Conservation (phyloP, 805 yeast species). For the Saccharomycopsis lassenensis region DNA sequence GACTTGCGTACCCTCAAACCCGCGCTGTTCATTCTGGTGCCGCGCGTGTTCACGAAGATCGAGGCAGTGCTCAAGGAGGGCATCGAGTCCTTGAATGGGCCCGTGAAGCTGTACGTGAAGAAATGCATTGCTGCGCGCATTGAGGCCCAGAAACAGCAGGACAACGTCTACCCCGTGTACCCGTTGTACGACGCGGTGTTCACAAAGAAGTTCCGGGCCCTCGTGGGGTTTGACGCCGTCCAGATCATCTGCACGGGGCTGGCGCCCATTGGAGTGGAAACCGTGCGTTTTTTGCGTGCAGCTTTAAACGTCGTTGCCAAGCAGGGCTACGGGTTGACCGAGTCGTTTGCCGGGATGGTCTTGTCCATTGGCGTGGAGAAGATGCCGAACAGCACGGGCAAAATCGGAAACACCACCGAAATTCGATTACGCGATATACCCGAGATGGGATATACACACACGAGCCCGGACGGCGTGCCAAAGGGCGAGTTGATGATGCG, state of each 20-base stretch:
- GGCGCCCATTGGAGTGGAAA: constrained; percentile 49
- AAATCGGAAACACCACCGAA: constrained; percentile 34
- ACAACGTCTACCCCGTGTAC: constrained; percentile 13
- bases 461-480: constrained; percentile 21
- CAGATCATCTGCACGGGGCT: constrained; percentile 33
- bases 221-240: constrained; percentile 31
- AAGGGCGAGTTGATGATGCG: constrained; percentile 41
- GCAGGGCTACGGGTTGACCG: constrained; percentile 49
- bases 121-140: constrained; percentile 4
- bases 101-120: constrained; percentile 3
- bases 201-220: constrained; percentile 24
- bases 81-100: constrained; percentile 22
- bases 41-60: constrained; percentile 41
- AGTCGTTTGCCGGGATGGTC: constrained; percentile 38
- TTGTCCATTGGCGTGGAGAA: constrained; percentile 28
- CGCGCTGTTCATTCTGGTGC: constrained; percentile 36
- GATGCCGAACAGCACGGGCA: constrained; percentile 29
- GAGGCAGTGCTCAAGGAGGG: constrained; percentile 38
- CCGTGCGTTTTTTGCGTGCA: constrained; percentile 43
- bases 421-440: constrained; percentile 38
- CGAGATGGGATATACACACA: constrained; percentile 28
- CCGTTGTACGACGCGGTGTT: constrained; percentile 28
- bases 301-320: constrained; percentile 34
- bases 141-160: constrained; percentile 15
- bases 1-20: constrained; percentile 40